Evolutionary conservation across 306 rosid genomes (phyloP).

Genomic region (Lathyrus sativus): DNA sequence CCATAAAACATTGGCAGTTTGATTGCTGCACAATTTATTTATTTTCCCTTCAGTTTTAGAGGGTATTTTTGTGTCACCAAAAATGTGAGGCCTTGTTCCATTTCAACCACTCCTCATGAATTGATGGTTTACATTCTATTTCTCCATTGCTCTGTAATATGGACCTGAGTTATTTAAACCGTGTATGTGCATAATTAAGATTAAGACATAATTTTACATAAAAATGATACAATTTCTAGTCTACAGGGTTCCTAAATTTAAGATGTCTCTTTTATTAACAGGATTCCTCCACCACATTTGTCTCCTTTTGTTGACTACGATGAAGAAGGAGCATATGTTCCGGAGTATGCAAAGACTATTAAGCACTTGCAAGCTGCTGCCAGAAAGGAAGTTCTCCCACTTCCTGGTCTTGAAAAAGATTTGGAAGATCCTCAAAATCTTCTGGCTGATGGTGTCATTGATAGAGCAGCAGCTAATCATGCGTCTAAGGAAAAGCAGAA

Average conservation of each 20-base stretch:
- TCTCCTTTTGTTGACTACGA: constrained; percentile 88
- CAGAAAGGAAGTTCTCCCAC: constrained; percentile 70
- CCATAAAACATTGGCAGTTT: too few species aligned
- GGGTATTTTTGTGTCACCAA: too few species aligned
- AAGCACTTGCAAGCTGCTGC: constrained; percentile 70
- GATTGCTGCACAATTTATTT: too few species aligned
- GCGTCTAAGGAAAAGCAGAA: constrained; percentile 71
- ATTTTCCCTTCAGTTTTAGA: too few species aligned
- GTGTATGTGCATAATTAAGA: too few species aligned
- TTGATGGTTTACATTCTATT: too few species aligned
- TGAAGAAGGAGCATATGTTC: constrained; percentile 82
- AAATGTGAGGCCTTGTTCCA: too few species aligned
- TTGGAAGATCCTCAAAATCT: constrained; percentile 80
- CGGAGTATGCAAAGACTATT: constrained; percentile 89
- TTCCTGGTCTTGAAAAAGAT: constrained; percentile 79
- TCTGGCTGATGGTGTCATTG: constrained; percentile 69
- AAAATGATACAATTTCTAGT: background rate
- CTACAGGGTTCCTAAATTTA: background rate
- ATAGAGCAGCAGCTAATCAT: constrained; percentile 82
- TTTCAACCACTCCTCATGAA: too few species aligned
- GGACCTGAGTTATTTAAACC: too few species aligned
- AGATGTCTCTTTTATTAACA: constrained; percentile 35
- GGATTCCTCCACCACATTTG: constrained; percentile 90
- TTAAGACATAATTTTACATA: too few species aligned
- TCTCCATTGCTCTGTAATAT: too few species aligned